These are phyloP conservation scores for Metschnikowia proteae DNA, from an alignment of 805 yeast species.

Conservation along the genomic window DNA sequence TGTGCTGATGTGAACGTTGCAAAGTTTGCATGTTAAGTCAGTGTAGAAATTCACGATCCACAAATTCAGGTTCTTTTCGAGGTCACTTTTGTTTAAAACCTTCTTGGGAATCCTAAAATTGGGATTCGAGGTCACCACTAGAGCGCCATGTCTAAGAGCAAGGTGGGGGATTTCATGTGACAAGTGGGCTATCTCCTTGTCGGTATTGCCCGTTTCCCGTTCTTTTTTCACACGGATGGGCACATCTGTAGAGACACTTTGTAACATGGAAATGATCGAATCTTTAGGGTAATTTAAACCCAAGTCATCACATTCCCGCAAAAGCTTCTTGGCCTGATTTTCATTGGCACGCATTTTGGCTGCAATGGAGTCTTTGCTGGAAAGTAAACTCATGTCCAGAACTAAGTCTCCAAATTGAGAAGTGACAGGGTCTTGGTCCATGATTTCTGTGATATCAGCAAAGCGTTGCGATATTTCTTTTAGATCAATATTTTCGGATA, in stretches of 20 bases:
- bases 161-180: neutral
- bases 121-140: neutral
- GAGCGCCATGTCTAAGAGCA: neutral
- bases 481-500: constrained; percentile 24
- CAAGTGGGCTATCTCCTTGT: too few relatives aligned
- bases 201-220: too few relatives aligned
- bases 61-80: neutral
- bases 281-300: constrained; percentile 26
- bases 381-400: constrained; percentile 13
- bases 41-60: neutral
- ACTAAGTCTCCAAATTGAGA: constrained; percentile 16
- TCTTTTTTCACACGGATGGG: too few relatives aligned
- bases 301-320: constrained; percentile 23
- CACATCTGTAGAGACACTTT: too few relatives aligned
- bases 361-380: constrained; percentile 14
- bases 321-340: constrained; percentile 3
- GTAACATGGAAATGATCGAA: neutral
- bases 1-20: neutral
- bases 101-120: neutral
- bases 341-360: constrained; percentile 10
- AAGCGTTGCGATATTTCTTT: neutral
- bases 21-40: neutral
- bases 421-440: constrained; percentile 1
- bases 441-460: constrained; percentile 8
- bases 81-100: neutral